Evolutionary conservation across 2,329 filamentous ascomycete species (phyloP).

Genomic region (Stemphylium vesicarium): DNA sequence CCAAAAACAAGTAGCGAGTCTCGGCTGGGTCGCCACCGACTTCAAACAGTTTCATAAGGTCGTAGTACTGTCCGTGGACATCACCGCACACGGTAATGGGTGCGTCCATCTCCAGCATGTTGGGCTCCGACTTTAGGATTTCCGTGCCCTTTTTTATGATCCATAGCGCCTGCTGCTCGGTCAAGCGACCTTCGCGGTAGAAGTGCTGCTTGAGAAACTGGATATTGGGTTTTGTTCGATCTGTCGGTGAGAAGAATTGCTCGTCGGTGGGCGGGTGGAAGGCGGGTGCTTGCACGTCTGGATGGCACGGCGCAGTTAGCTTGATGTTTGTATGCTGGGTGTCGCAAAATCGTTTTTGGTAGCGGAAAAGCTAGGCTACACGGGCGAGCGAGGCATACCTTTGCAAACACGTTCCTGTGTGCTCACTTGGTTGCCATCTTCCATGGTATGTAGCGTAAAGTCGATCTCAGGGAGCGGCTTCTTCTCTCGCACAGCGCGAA

Average conservation of each 20-base stretch:
- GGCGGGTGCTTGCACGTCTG: conserved; percentile 97
- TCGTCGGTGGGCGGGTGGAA: conserved; percentile 91
- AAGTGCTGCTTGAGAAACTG: conserved; percentile 97
- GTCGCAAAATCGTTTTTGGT: conserved; percentile 2
- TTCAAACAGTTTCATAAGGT: conserved; percentile 99
- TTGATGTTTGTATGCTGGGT: conserved; percentile 23
- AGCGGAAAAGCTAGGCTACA: neutral
- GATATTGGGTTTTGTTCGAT: conserved; percentile 87
- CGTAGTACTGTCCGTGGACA: conserved; percentile 98
- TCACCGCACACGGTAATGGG: conserved; percentile 99
- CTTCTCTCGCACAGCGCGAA: conserved; percentile 92
- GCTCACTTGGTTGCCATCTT: conserved; percentile 94
- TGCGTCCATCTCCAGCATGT: conserved; percentile 98
- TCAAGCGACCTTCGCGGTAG: conserved; percentile 94
- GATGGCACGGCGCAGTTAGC: conserved; percentile 32
- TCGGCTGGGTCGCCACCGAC: conserved; percentile 96
- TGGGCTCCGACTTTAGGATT: conserved; percentile 86
- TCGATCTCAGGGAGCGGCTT: conserved; percentile 96
- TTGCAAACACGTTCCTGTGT: conserved; percentile 97
- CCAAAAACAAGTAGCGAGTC: conserved; percentile 94
- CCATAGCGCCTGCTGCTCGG: conserved; percentile 95
- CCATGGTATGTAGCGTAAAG: conserved; percentile 98
- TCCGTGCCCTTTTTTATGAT: conserved; percentile 90
- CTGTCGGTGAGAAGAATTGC: conserved; percentile 88
- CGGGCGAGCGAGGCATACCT: conserved; percentile 65